Evolutionary conservation across 352 stramenopile genomes (phyloP), one percentile per base, ranked within the genome.

Genomic region (Pythium insidiosum): DNA sequence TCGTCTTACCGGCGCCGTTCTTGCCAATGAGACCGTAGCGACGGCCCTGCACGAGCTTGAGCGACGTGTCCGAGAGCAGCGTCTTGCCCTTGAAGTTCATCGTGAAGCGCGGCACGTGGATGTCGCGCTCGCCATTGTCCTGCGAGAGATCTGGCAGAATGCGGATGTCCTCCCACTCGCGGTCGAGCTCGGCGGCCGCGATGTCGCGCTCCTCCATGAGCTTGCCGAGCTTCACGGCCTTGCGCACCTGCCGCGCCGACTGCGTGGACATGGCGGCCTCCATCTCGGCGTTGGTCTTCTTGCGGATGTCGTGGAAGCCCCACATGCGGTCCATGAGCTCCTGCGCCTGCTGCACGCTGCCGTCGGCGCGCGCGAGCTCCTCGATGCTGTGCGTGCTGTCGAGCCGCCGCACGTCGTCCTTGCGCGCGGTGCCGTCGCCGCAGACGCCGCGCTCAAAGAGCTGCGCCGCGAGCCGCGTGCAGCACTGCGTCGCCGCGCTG

Each of bases 21-120:
- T 97, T 96, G 34, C 95, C 95, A 29, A 98, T 89, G 18, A 98
- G 74, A 50, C 93, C 91, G 58, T 98, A 95, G 6, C 84, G 74
- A 10, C 79, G 70, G 15, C 84, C 86, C 18, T 68, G 56, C 19
- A 89, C 65, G 42, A 97, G 76, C 66, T 93, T 94, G 24, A 97
- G 71, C 44, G 84, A 51, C 43, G 86, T 92, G 53, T 91, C 74
- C 20, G 67, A 73, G 25, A 97, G 66, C 44, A 96, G 61, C 53
- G 82, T 91, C 54, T 94, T 90, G 30, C 88, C 86, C 60, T 93
- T 94, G 53, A 95, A 92, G 56, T 92, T 80, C 47, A 96, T 89
- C 30, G 67, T 84, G 20, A 97, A 66, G 18, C 87, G 74, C 16
- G 82, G 63, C 25, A 96, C 82, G 55, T 94, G 77, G 29, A 97